Conservation (phyloP, 1,284 basidiomycete genomes). For the Phylloporus sp. region DNA sequence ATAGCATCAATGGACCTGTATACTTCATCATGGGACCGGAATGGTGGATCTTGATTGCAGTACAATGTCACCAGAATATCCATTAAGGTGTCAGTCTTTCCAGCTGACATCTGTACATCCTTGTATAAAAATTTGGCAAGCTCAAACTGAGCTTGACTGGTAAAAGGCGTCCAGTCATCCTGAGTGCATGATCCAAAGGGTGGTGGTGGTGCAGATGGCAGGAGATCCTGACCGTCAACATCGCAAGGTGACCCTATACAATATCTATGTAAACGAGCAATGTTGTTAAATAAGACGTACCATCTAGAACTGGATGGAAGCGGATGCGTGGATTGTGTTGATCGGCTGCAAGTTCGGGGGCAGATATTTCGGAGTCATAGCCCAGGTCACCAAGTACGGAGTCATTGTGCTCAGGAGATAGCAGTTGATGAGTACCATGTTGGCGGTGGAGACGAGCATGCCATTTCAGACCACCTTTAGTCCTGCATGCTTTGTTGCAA, state of each 20-base stretch:
- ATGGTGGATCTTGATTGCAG: background rate
- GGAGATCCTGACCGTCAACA: background rate
- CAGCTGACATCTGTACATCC: constrained; percentile 1
- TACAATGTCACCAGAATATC: background rate
- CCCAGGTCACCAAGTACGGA: background rate
- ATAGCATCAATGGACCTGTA: constrained; percentile 5
- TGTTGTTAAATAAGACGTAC: background rate
- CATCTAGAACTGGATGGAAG: background rate
- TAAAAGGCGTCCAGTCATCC: background rate
- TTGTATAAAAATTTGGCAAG: background rate
- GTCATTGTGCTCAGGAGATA: too few relatives aligned
- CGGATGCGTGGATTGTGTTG: too few relatives aligned
- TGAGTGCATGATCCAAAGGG: background rate
- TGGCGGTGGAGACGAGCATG: too few relatives aligned
- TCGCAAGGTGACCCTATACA: background rate
- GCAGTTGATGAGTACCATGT: too few relatives aligned
- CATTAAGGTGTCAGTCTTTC: background rate
- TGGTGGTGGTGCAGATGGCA: background rate
- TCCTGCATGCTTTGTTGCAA: too few relatives aligned
- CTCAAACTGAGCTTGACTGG: background rate
- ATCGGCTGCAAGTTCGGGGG: background rate
- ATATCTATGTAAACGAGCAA: background rate
- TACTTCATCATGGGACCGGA: background rate
- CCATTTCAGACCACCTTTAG: too few relatives aligned
- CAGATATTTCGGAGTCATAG: background rate